These are phyloP conservation scores for Fraxinus greggii DNA, from an alignment of 305 asterid species.

Conservation along the genomic window DNA sequence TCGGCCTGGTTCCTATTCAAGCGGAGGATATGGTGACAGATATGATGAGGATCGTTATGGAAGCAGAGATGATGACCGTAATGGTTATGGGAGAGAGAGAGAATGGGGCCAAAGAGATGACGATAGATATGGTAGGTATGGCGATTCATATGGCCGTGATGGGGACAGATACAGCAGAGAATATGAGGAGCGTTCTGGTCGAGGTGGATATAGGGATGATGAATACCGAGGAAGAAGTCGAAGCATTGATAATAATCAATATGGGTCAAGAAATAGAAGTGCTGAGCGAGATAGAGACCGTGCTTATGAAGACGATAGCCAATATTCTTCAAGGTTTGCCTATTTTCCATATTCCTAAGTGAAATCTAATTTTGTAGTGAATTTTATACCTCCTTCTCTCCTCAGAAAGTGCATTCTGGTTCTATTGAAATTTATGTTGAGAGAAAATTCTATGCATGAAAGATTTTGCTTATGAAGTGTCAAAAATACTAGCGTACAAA, in stretches of 20 bases:
- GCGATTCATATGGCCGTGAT: constrained; percentile 65
- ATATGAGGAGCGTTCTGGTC: constrained; percentile 59
- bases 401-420: neutral
- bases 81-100: constrained; percentile 61
- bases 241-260: constrained; percentile 50
- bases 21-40: constrained; percentile 59
- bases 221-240: constrained; percentile 65
- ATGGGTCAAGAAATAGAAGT: constrained; percentile 80
- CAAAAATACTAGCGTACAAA: neutral
- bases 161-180: constrained; percentile 69
- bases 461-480: neutral
- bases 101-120: constrained; percentile 57
- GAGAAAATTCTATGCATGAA: neutral
- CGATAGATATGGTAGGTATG: constrained; percentile 51
- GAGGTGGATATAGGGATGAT: constrained; percentile 66
- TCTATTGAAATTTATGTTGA: neutral
- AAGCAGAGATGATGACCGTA: constrained; percentile 57
- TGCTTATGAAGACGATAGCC: constrained; percentile 76
- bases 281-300: constrained; percentile 62
- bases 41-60: constrained; percentile 71
- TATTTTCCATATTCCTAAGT: constrained; percentile 12
- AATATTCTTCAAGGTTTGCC: constrained; percentile 74
- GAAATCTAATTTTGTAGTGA: constrained; percentile 9
- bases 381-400: neutral
- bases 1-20: constrained; percentile 60